Evolutionary conservation across 2,329 filamentous ascomycete genomes (phyloP).

Genomic region (Sporothrix euskadiensis): DNA sequence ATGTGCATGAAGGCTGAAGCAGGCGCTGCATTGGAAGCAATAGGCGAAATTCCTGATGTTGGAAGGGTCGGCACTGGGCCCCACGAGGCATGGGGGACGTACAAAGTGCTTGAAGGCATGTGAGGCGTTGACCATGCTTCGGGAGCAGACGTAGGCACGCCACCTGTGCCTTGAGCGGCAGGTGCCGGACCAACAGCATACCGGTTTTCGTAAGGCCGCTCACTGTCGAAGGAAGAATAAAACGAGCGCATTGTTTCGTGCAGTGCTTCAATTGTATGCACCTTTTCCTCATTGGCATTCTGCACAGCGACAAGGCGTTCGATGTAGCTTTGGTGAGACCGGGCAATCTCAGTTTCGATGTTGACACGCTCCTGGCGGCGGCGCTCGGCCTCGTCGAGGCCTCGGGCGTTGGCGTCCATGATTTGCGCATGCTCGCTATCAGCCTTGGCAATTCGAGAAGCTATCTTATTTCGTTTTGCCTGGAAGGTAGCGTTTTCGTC

Average conservation of each 20-base stretch:
- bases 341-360: slow-evolving; percentile 50
- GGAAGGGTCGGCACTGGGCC: neutral
- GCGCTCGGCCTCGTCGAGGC: slow-evolving; percentile 63
- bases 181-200: slow-evolving; percentile 19
- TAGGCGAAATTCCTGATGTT: slow-evolving; percentile 28
- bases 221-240: slow-evolving; percentile 46
- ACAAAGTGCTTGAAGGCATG: slow-evolving; percentile 9
- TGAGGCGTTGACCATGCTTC: slow-evolving; percentile 29
- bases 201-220: slow-evolving; percentile 44
- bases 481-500: slow-evolving; percentile 64
- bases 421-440: slow-evolving; percentile 72
- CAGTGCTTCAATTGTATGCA: slow-evolving; percentile 43
- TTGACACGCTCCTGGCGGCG: slow-evolving; percentile 53
- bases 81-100: slow-evolving; percentile 23
- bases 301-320: slow-evolving; percentile 45
- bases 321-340: slow-evolving; percentile 48
- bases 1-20: slow-evolving; percentile 40
- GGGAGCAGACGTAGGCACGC: neutral
- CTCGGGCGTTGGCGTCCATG: slow-evolving; percentile 65
- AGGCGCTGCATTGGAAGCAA: slow-evolving; percentile 1
- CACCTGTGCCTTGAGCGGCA: slow-evolving; percentile 9
- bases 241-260: slow-evolving; percentile 44
- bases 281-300: slow-evolving; percentile 43
- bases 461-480: slow-evolving; percentile 71
- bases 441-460: slow-evolving; percentile 69